Base-by-base conservation (phyloP, 2,329 filamentous ascomycete genomes). In the Cladosporium velox region DNA sequence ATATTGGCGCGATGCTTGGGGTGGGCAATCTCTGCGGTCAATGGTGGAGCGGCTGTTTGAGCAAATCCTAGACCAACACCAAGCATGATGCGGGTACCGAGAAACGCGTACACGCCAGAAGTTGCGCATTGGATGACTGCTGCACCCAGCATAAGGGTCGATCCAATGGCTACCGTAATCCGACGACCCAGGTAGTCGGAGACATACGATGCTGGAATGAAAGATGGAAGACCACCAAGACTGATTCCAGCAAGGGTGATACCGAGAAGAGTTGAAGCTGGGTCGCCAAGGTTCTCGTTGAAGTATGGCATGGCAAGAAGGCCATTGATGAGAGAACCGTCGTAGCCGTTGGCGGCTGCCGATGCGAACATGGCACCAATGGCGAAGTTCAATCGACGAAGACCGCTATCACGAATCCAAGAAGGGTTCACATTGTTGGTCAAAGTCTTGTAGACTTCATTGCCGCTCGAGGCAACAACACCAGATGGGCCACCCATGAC, bases 91-190 rank as follows among this genome's bases (percentile, higher is more conserved):
- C 67, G 62, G 3, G 69, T 68, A 4, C 67, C 71, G 14, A 72
- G 38, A 60, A 59, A 79, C 62, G 66, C 73, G 64, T 59, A 75
- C 67, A 64, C 70, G 65, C 64, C 71, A 68, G 60, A 74, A 66
- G 67, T 76, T 55, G 72, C 49, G 70, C 70, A 59, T 70, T 74
- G 61, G 14, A 70, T 64, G 11, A 77, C 69, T 38, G 79, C 81
- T 62, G 80, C 82, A 24, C 80, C 67, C 66, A 82, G 71, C 81
- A 84, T 84, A 65, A 84, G 73, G 18, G 77, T 24, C 67, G 81
- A 82, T 28, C 82, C 82, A 30, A 77, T 55, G 15, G 67, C 67
- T 26, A 72, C 71, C 49, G 69, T 71, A n/a, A 73, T 71, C 14
- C 73, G 70, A 15, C 73, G 68, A n/a, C 72, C 73, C 49, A 69